These are phyloP conservation scores for Harrya chromipes DNA, from an alignment of 768 basidiomycete genomes.

Conservation along the genomic window DNA sequence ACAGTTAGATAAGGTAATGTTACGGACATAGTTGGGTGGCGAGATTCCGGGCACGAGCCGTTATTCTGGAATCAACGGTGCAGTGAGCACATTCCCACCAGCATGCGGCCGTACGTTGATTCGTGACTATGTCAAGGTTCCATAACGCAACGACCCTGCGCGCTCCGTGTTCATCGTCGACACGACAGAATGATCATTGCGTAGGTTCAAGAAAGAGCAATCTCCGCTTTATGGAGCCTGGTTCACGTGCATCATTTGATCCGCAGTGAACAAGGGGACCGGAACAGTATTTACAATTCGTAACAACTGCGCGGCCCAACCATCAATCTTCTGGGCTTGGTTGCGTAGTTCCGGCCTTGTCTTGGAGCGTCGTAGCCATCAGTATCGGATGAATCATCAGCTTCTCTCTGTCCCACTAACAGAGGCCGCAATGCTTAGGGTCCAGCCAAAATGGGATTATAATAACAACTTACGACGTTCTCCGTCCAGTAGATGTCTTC, in stretches of 20 bases:
- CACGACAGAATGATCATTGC: no score
- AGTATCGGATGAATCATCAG: conserved; percentile 46
- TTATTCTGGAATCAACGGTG: no score
- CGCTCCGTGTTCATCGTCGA: neutral
- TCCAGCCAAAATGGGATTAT: neutral
- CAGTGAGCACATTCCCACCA: no score
- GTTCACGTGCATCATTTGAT: conserved; percentile 5
- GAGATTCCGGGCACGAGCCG: no score
- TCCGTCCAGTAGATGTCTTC: conserved; percentile 42
- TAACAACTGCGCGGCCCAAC: no score
- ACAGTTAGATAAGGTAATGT: no score
- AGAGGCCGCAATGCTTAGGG: neutral
- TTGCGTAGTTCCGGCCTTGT: conserved; percentile 21
- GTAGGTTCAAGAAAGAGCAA: neutral
- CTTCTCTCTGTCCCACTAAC: conserved; percentile 58
- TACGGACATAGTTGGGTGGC: no score
- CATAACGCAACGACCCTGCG: neutral
- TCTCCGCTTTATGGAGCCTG: neutral
- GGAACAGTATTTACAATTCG: neutral
- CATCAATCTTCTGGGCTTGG: conserved; percentile 22
- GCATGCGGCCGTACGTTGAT: neutral
- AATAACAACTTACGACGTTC: conserved; percentile 38
- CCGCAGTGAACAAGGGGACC: neutral
- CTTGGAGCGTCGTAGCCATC: conserved; percentile 35
- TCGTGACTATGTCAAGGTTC: conserved; percentile 5